A percentile compares a stretch with the other conserved stretches of the same genome.
Conservation (phyloP, 2,329 filamentous ascomycete genomes). For the Beauveria sp. region DNA sequence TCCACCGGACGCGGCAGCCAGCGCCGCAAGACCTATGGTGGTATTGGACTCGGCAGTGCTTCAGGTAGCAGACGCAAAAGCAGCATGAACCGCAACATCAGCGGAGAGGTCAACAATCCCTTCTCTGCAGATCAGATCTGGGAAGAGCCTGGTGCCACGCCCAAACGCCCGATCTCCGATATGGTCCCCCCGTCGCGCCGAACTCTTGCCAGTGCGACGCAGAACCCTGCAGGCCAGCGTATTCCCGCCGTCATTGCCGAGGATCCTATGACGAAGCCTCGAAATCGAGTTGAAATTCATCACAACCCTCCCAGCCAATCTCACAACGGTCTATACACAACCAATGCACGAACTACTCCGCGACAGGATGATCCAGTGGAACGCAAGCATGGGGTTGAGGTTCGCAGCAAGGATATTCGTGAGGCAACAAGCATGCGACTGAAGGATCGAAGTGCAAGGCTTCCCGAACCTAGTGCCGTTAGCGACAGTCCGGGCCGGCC, state of each 20-base stretch:
- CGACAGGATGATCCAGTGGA: conserved; percentile 37
- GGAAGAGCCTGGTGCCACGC: conserved; percentile 64
- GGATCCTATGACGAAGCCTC: conserved; percentile 32
- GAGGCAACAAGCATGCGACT: conserved; percentile 84
- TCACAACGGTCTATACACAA: conserved; percentile 70
- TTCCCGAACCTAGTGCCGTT: conserved; percentile 84
- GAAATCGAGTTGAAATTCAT: conserved; percentile 64
- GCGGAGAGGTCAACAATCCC: conserved; percentile 56
- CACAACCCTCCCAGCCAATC: conserved; percentile 78
- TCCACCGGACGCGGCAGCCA: conserved; percentile 15
- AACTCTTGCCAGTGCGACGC: conserved; percentile 25
- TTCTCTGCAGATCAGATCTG: conserved; percentile 79
- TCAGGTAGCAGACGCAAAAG: conserved; percentile 48
- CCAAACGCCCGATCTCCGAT: conserved; percentile 19
- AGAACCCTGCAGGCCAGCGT: conserved; percentile 18
- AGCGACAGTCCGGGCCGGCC: conserved; percentile 85
- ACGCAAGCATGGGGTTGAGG: conserved; percentile 72
- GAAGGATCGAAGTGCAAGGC: conserved; percentile 76
- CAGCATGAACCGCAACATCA: conserved; percentile 62
- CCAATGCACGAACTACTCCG: conserved; percentile 42
- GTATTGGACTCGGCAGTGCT: conserved; percentile 28
- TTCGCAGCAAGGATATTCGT: conserved; percentile 80
- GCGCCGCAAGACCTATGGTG: conserved; percentile 34
- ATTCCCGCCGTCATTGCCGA: conserved; percentile 10
- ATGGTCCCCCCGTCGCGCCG: conserved; percentile 25